A percentile compares a stretch with the other conserved stretches of the same genome.
These are phyloP conservation scores for Protoeuglena noctilucae DNA, from an alignment of 139 green algal genomes.

Conservation along the genomic window DNA sequence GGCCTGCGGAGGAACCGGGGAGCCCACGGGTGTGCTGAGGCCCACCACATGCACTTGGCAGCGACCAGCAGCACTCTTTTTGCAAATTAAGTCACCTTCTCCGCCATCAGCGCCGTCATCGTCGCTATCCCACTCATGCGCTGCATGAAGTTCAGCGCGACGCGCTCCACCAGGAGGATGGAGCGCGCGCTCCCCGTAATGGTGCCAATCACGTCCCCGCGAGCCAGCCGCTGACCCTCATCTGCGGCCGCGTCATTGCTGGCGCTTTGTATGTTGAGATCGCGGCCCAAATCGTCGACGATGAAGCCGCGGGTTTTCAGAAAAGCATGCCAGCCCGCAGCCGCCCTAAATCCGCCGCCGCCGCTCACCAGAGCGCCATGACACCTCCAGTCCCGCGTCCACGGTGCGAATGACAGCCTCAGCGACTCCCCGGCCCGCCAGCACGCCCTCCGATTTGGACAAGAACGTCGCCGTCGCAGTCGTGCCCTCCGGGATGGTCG, in stretches of 20 bases:
- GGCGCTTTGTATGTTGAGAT: no score
- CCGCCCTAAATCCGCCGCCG: not conserved
- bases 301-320: no score
- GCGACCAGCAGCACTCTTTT: no score
- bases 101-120: conserved; percentile 54
- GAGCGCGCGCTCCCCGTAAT: conserved; percentile 47
- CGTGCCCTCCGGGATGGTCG: conserved; percentile 57
- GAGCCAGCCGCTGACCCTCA: conserved; percentile 30
- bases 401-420: conserved; percentile 45
- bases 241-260: not conserved
- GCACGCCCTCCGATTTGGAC: conserved; percentile 71
- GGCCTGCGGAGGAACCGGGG: no score
- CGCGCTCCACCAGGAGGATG: conserved; percentile 84
- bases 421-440: conserved; percentile 74
- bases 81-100: no score
- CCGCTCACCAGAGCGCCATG: conserved; percentile 27
- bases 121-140: conserved; percentile 82
- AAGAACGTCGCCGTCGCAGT: conserved; percentile 66
- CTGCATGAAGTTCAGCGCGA: conserved; percentile 95
- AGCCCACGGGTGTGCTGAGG: no score
- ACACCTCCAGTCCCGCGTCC: conserved; percentile 51
- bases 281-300: no score
- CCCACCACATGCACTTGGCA: no score
- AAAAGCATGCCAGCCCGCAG: no score
- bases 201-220: conserved; percentile 39